These are phyloP conservation scores for Guyanaporus albipodus DNA, from an alignment of 768 basidiomycete genomes.

Conservation along the genomic window DNA sequence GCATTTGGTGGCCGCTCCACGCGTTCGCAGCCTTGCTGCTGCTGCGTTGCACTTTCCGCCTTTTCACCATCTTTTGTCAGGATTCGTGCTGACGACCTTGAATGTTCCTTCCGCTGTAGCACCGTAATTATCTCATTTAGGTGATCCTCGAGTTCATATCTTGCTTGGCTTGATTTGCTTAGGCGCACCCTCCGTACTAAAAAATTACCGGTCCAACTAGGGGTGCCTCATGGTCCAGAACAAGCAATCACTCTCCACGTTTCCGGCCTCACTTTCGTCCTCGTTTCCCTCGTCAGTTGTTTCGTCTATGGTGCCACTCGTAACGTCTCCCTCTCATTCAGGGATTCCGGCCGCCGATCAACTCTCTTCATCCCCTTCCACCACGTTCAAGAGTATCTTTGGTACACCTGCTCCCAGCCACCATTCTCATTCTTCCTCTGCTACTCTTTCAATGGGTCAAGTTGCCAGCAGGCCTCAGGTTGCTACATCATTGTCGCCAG, in stretches of 20 bases:
- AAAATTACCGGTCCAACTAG: constrained; percentile 19
- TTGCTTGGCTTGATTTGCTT: constrained; percentile 20
- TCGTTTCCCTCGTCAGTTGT: constrained; percentile 43
- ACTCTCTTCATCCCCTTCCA: constrained; percentile 32
- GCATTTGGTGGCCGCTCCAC: constrained; percentile 2
- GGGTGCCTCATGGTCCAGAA: constrained; percentile 31
- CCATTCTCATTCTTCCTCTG: constrained; percentile 24
- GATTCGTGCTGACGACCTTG: constrained; percentile 14
- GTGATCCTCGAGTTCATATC: constrained; percentile 29
- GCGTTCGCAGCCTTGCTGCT: constrained; percentile 24
- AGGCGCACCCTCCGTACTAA: constrained; percentile 11
- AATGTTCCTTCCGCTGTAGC: constrained; percentile 19
- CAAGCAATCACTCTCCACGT: constrained; percentile 37
- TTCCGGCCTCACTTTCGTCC: constrained; percentile 40
- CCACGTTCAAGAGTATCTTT: constrained; percentile 34
- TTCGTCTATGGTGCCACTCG: constrained; percentile 39
- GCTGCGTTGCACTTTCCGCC: constrained; percentile 21
- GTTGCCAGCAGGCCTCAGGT: constrained; percentile 33
- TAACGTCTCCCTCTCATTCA: constrained; percentile 36
- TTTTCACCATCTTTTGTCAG: constrained; percentile 10
- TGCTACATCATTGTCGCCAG: constrained; percentile 20
- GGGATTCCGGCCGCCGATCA: constrained; percentile 44
- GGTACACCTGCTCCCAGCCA: constrained; percentile 24
- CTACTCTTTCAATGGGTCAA: constrained; percentile 32
- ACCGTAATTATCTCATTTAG: constrained; percentile 27